A percentile compares a stretch with the other conserved stretches of the same genome.
These are phyloP conservation scores for Candida incommunis DNA, from an alignment of 805 yeast species.

Conservation along the genomic window DNA sequence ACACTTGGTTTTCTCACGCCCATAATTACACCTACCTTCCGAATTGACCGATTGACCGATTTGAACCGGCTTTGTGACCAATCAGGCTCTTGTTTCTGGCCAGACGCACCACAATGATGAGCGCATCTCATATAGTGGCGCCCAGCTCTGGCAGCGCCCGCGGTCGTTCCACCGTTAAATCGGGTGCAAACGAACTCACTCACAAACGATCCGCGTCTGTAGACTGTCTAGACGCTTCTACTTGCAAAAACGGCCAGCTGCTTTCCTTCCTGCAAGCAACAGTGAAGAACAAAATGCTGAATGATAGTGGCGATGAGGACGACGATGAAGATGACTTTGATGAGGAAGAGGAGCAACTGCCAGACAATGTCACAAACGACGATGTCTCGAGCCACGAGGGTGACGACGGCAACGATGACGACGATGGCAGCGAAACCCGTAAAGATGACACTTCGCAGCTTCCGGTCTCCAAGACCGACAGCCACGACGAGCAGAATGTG, in stretches of 20 bases:
- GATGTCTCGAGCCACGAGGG: not conserved
- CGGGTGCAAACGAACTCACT: too few relatives aligned
- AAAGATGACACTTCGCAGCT: not conserved
- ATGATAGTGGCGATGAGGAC: not conserved
- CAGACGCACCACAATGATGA: conserved; percentile 1
- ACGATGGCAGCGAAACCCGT: not conserved
- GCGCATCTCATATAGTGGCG: not conserved
- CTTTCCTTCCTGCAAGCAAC: conserved; percentile 1
- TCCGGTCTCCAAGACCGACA: not conserved
- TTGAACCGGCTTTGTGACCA: too few relatives aligned
- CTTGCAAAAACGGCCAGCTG: not conserved
- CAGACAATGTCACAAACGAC: not conserved
- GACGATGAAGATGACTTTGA: not conserved
- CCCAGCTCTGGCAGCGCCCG: not conserved
- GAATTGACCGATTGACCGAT: too few relatives aligned
- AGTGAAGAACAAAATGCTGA: not conserved
- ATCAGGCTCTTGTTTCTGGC: too few relatives aligned
- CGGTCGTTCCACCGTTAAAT: too few relatives aligned
- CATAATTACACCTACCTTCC: too few relatives aligned
- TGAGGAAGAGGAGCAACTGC: not conserved
- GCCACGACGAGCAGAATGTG: not conserved
- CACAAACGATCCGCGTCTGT: not conserved
- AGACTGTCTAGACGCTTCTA: not conserved
- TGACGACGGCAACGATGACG: not conserved
- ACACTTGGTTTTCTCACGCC: too few relatives aligned